phyloP scores from a whole-genome alignment of 768 basidiomycete genomes.

The Rhodotorula taiwanensis region DNA sequence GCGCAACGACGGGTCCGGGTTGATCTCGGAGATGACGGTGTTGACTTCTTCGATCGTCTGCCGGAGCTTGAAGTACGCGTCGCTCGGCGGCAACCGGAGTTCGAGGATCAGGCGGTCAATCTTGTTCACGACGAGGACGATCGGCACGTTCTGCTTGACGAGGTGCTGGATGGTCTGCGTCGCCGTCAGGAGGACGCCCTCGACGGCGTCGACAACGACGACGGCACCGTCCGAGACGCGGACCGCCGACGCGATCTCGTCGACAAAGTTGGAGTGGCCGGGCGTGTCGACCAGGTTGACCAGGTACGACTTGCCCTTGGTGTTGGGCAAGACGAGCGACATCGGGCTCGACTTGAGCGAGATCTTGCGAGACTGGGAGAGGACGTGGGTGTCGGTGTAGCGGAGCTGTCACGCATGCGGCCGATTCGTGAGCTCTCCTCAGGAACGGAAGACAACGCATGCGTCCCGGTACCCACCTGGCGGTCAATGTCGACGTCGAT shows the following conservation, averaged over 20 bases:
- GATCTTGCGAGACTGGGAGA: conserved; percentile 80
- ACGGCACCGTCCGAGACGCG: conserved; percentile 84
- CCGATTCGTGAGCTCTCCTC: neutral
- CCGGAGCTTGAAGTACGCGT: conserved; percentile 98
- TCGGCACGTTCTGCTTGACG: conserved; percentile 22
- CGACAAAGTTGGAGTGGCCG: conserved; percentile 97
- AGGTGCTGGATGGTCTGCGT: conserved; percentile 35
- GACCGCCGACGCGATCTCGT: conserved; percentile 84
- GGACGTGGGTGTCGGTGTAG: conserved; percentile 90
- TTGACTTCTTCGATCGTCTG: conserved; percentile 99
- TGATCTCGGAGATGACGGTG: conserved; percentile 78
- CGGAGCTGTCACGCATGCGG: conserved; percentile 55
- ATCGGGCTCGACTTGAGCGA: conserved; percentile 97
- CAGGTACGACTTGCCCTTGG: conserved; percentile 84
- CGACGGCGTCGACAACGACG: conserved; percentile 94
- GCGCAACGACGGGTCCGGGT: conserved; percentile 78
- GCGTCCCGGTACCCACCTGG: too few species aligned
- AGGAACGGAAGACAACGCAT: too few species aligned
- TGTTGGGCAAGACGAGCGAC: conserved; percentile 78
- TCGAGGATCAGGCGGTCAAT: conserved; percentile 95
- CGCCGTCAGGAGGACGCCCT: conserved; percentile 59
- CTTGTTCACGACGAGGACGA: conserved; percentile 80
- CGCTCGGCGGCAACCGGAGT: conserved; percentile 85
- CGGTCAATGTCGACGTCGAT: conserved; percentile 86
- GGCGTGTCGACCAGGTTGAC: conserved; percentile 94